These are phyloP conservation scores for Malus asiatica DNA, from an alignment of 306 rosid genomes.

Conservation along the genomic window DNA sequence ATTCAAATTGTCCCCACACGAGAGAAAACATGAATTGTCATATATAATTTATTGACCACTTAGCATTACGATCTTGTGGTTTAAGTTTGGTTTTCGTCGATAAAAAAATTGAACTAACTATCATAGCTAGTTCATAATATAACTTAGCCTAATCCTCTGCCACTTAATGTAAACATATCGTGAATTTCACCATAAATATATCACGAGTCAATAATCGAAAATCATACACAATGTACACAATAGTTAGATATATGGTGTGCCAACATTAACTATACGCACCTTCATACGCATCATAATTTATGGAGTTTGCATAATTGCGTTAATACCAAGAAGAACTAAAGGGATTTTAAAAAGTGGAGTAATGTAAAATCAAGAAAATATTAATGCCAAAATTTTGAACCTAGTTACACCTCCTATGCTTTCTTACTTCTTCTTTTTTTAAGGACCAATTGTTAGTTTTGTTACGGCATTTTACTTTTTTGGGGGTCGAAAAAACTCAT, in stretches of 20 bases:
- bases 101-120: too few relatives aligned
- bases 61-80: too few relatives aligned
- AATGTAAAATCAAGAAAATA: not conserved
- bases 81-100: rapidly evolving
- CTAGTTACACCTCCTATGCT: not conserved
- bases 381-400: not conserved
- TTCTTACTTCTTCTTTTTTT: too few relatives aligned
- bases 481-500: too few relatives aligned
- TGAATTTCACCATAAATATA: not conserved
- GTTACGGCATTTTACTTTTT: too few relatives aligned
- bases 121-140: not conserved
- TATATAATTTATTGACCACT: too few relatives aligned
- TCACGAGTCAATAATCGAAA: not conserved
- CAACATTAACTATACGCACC: not conserved
- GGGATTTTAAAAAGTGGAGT: not conserved
- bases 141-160: not conserved
- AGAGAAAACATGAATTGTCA: too few relatives aligned
- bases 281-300: not conserved
- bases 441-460: too few relatives aligned
- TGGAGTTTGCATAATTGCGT: not conserved
- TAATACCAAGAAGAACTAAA: not conserved
- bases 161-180: not conserved
- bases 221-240: not conserved
- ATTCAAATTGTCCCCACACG: not conserved
- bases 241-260: not conserved